Base-by-base conservation (phyloP, 192 early-diverging fungal genomes). In the Backusella sp. region DNA sequence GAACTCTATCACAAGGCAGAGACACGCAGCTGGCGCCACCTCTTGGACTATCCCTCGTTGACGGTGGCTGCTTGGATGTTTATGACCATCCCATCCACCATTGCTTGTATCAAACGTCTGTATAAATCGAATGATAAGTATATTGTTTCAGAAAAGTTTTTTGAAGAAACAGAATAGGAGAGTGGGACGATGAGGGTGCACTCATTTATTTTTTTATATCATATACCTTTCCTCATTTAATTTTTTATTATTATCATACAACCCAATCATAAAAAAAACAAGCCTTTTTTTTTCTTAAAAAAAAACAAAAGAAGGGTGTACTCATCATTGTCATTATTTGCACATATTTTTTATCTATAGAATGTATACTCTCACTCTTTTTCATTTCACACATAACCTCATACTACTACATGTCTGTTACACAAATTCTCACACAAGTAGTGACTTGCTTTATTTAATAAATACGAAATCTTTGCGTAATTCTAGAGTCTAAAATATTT, bases 51-150 rank as follows among this genome's bases (percentile, higher is more conserved):
- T 74, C 56, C 30, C 15, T 83, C 81, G 17, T 37, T 85, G 17
- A 84, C 86, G 15, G 72, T 87, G n/a, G 76, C 81, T 14, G 86
- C 86, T 30, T 85, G 82, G 82, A 56, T 82, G 65, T 87, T 85
- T 52, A 80, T 87, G 85, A 87, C 86, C 35, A 76, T 87, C 35
- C 86, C 86, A 37, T 81, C 82, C 17, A 81, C 82, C 30, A 67
- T 83, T 59, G 84, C 82, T 15, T 83, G 84, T 53, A 74, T 85
- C 32, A 85, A 83, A 34, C 73, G 84, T 11, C 73, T 85, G 15
- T 79, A 71, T 23, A 80, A 76, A 26, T 37, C 73, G 9, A 75
- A 79, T 8, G 82, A 85, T 35, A 70, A 83, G 49, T 85, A 85
- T 42, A 77, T 83, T 53, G 84, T 85, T 5, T 37, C 81, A 14